Base-by-base conservation (phyloP, 345 rosid species). In the Pugionium dolabratum region DNA sequence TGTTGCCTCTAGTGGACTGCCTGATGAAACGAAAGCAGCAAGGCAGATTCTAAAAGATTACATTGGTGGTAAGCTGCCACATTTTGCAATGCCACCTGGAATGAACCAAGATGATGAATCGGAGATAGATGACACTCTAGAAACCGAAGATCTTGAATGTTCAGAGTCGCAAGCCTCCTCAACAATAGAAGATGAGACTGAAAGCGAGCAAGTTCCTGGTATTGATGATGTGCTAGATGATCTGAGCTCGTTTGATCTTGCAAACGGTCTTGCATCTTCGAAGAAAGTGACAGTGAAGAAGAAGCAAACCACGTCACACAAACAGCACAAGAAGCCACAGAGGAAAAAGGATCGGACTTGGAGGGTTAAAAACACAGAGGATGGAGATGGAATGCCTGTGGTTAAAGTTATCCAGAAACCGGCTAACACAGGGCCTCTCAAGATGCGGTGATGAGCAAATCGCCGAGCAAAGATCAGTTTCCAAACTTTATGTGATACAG, bases 1-100 rank as follows among this genome's bases (percentile, higher is more conserved):
- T 44, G 95, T 94, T 44, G 97, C 90, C 56, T 79, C 99, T 3
- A 90, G 97, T 82, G 99, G 97, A 73, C 78, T 91, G 72, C 99
- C 99, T 2, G 96, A 91, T 78, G 96, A 94, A 70, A 91, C 96
- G 7, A 84, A 83, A 74, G 99, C 95, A 55, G 88, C 97, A 7
- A 95, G 96, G 32, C 82, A 59, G 55, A 88, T 94, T 43, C 78
- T 94, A 63, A 94, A 94, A 75, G 96, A 94, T 74, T 90, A 80
- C 68, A 79, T 90, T 54, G 88, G 88, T 60, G 95, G 99, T 57
- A 94, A 88, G 83, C 79, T 94, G 41, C 44, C 44, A 8, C 97
- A 90, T 77, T 85, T 65, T 45, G 79, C 82, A 80, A 67, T 85
- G 80, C 97, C 97, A 2, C 95, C 99, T 8, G 86, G 84, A 35